Conservation (phyloP, 2,329 filamentous ascomycete species). For the Ophiostoma pallidulum region DNA sequence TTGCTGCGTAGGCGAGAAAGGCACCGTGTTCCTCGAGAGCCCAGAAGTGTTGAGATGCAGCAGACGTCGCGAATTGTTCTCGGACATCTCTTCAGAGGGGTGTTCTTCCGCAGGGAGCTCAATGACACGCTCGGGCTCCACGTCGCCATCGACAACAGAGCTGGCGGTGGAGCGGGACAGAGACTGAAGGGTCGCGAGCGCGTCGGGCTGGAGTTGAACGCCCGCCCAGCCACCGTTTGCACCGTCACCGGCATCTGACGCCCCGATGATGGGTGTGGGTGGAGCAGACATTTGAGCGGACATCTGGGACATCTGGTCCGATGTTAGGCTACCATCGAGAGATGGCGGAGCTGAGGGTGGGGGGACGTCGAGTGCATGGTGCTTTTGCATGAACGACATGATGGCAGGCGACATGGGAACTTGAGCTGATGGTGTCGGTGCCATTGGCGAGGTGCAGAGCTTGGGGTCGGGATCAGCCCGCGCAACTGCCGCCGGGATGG, state of each 20-base stretch:
- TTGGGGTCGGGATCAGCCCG: constrained; percentile 31
- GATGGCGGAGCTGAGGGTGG: constrained; percentile 75
- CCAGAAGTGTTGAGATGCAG: constrained; percentile 40
- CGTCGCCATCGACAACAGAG: constrained; percentile 48
- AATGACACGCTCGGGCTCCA: constrained; percentile 46
- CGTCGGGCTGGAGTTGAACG: constrained; percentile 67
- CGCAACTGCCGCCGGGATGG: constrained; percentile 37
- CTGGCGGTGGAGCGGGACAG: constrained; percentile 50
- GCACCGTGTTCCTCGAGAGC: constrained; percentile 22
- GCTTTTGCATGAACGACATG: constrained; percentile 58
- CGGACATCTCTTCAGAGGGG: constrained; percentile 29
- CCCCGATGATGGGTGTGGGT: constrained; percentile 65
- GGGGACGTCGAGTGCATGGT: constrained; percentile 57
- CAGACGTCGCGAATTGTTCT: constrained; percentile 44
- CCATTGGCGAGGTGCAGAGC: constrained; percentile 48
- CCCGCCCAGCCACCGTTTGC: constrained; percentile 57
- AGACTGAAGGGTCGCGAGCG: constrained; percentile 70
- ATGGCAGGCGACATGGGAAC: constrained; percentile 69
- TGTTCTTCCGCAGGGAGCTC: constrained; percentile 32
- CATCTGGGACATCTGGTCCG: constrained; percentile 65
- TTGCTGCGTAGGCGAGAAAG: constrained; percentile 40
- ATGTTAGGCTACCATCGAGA: constrained; percentile 77
- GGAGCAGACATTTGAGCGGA: constrained; percentile 63
- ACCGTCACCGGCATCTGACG: constrained; percentile 42
- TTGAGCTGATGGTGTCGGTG: constrained; percentile 54